Base-by-base conservation (phyloP, 306 rosid genomes). In the Trichosanthes cucumerina region DNA sequence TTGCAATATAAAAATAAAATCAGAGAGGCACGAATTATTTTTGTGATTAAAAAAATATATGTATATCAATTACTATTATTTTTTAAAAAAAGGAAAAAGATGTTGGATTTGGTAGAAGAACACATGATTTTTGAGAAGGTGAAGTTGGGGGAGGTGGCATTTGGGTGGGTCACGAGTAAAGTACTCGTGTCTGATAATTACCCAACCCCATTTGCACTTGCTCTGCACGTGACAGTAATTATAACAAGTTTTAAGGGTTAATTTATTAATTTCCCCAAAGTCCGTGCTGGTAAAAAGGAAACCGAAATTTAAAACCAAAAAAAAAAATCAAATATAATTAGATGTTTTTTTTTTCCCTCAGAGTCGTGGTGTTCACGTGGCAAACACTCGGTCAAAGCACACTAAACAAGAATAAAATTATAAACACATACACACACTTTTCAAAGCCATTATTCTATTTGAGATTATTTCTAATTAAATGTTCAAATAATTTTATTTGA, bases 381-480 rank as follows among this genome's bases (percentile, higher is more conserved):
- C 28, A 8, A 66, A 66, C 75, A 69, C 75, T 39, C 34, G 75
- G 75, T 69, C 75, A 69, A 69, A 43, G 75, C 75, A 70, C 38
- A 24, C 21, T 43, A 41, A 41, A 10, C 53, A n/a, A 41, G 16
- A 43, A 69, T 39, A 39, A 39, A 38, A 66, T 41, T 39, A n/a
- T 66, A 66, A n/a, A 36, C 46, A 64, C 13, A 62, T 15, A 6
- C 26, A 65, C 73, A 66, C 75, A 39, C 54, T 69, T 69, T 69
- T 69, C 75, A 69, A 41, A 41, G n/a, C 18, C 75, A 69, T 43
- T 69, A 69, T 69, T 69, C 54, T 43, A 69, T 66, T 66, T 66
- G 18, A 44, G 52, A 65, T 39, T 34, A 11, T 65, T 65, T 34
- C 2, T 34, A 65, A 65, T 36, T 65, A 65, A 65, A 34, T 65